Conservation (phyloP, 2,329 filamentous ascomycete genomes). For the Diaporthe sp. region DNA sequence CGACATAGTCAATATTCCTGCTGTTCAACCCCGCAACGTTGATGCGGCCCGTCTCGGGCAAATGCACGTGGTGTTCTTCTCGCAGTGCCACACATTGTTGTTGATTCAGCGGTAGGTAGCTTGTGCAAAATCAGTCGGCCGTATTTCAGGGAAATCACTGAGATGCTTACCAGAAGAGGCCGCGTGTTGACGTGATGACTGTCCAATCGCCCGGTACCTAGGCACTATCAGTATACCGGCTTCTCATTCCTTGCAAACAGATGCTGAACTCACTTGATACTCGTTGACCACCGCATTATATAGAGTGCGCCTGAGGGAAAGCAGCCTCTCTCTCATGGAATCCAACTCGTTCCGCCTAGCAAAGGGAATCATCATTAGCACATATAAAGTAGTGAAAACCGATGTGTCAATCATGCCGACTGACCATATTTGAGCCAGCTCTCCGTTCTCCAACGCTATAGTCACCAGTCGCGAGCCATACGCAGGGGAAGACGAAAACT, state of each 20-base stretch:
- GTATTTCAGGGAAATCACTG: too few relatives aligned
- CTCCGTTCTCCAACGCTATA: background rate
- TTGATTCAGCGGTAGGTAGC: background rate
- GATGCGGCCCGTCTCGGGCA: background rate
- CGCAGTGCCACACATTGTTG: slow-evolving; percentile 2
- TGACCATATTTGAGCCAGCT: background rate
- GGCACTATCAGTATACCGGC: background rate
- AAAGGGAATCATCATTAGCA: background rate
- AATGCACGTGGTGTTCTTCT: background rate
- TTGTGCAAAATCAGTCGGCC: background rate
- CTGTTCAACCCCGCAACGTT: background rate
- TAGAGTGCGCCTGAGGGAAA: background rate
- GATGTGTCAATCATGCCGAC: background rate
- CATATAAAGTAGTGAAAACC: background rate
- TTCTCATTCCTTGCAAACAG: background rate
- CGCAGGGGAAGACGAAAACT: slow-evolving; percentile 48
- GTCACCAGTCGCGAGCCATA: slow-evolving; percentile 42
- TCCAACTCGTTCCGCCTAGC: background rate
- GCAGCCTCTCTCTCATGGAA: slow-evolving; percentile 2
- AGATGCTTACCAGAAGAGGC: background rate
- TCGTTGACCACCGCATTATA: background rate
- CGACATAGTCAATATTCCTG: background rate
- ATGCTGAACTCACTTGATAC: background rate
- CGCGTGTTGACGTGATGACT: background rate
- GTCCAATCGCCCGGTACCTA: slow-evolving; percentile 1